A percentile compares a stretch with the other conserved stretches of the same genome.
These are phyloP conservation scores for Fusarium sarcochroum DNA, from an alignment of 2,329 filamentous ascomycete genomes.

Conservation along the genomic window DNA sequence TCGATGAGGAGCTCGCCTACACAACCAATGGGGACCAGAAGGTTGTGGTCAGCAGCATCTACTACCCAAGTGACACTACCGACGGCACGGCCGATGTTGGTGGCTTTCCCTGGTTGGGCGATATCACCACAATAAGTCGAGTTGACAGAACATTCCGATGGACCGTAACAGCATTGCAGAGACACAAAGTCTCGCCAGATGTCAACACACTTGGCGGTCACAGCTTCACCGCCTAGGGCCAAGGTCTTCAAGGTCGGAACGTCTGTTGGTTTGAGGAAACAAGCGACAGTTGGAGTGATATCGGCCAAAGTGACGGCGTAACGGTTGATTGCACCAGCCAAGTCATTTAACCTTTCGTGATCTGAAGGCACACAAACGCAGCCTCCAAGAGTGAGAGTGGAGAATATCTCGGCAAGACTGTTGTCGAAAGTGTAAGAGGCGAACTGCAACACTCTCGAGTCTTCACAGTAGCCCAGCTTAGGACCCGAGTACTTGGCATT, in stretches of 20 bases:
- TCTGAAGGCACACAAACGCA: slow-evolving; percentile 40
- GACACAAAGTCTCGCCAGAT: slow-evolving; percentile 40
- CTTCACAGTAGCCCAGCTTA: slow-evolving; percentile 19
- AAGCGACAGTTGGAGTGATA: slow-evolving; percentile 38
- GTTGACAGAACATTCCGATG: slow-evolving; percentile 35
- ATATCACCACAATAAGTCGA: slow-evolving; percentile 27
- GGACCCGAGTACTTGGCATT: slow-evolving; percentile 24
- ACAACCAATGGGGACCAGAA: slow-evolving; percentile 23
- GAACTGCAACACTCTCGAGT: slow-evolving; percentile 39
- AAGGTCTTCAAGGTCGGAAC: slow-evolving; percentile 33
- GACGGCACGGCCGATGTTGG: slow-evolving; percentile 34
- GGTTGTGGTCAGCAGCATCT: slow-evolving; percentile 8
- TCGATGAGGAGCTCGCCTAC: slow-evolving; percentile 36
- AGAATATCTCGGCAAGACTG: slow-evolving; percentile 37
- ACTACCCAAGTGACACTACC: slow-evolving; percentile 38
- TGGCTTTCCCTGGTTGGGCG: slow-evolving; percentile 29
- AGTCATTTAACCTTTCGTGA: slow-evolving; percentile 33
- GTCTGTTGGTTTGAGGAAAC: slow-evolving; percentile 23
- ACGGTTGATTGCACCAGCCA: slow-evolving; percentile 31
- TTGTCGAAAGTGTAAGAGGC: slow-evolving; percentile 41
- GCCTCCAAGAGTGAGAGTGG: slow-evolving; percentile 24
- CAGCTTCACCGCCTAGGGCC: slow-evolving; percentile 34
- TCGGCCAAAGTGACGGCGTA: slow-evolving; percentile 27
- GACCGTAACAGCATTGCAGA: slow-evolving; percentile 36
- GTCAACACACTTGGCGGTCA: slow-evolving; percentile 35